phyloP scores from a whole-genome alignment of 495 filamentous ascomycete genomes.

The Extremus antarcticus region DNA sequence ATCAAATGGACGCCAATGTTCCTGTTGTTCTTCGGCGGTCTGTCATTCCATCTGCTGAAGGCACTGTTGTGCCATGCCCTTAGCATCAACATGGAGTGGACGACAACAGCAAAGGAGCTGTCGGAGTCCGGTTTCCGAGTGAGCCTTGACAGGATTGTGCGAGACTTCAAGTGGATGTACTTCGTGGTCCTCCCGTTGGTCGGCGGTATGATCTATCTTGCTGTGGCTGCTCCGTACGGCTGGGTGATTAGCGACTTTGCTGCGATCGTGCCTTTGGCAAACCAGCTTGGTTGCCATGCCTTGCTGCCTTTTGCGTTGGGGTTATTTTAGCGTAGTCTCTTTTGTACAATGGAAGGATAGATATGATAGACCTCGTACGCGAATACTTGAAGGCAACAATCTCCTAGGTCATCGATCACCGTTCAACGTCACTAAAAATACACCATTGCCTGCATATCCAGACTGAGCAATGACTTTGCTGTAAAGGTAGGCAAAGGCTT shows the following conservation, averaged over 20 bases:
- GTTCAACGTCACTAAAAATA: too few relatives aligned
- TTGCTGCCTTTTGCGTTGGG: slow-evolving; percentile 15
- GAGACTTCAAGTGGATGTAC: slow-evolving; percentile 32
- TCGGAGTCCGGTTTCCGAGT: slow-evolving; percentile 26
- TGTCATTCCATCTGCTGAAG: slow-evolving; percentile 58
- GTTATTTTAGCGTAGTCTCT: not conserved
- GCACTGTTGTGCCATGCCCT: slow-evolving; percentile 61
- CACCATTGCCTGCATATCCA: too few relatives aligned
- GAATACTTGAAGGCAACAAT: too few relatives aligned
- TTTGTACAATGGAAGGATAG: not conserved
- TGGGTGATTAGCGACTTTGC: slow-evolving; percentile 32
- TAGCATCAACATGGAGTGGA: slow-evolving; percentile 64
- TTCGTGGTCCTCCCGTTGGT: slow-evolving; percentile 23
- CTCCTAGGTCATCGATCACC: too few relatives aligned
- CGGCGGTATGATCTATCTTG: slow-evolving; percentile 32
- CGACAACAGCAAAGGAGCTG: slow-evolving; percentile 54
- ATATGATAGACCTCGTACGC: too few relatives aligned
- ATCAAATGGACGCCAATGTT: slow-evolving; percentile 64
- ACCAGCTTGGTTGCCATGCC: slow-evolving; percentile 27
- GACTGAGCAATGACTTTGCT: too few relatives aligned
- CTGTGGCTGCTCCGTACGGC: slow-evolving; percentile 24
- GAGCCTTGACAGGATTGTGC: slow-evolving; percentile 26
- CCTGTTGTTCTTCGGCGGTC: slow-evolving; percentile 57
- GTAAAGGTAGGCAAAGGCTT: too few relatives aligned
- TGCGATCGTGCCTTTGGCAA: slow-evolving; percentile 32